Conservation (phyloP, 129 eudicot species). For the Calendula officinalis region DNA sequence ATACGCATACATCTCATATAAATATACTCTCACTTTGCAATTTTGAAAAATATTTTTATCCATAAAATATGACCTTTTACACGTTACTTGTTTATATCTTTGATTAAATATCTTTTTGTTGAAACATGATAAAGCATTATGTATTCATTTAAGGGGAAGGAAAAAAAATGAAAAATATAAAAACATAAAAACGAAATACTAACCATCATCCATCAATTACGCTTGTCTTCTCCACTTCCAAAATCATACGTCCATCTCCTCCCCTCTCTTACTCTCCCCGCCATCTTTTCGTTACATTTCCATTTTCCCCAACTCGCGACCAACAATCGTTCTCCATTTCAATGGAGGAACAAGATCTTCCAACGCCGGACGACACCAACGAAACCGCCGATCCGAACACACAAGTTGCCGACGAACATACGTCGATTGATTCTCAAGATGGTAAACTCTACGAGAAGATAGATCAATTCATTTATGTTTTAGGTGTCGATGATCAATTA, state of each 20-base stretch:
- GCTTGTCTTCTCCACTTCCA: constrained; percentile 36
- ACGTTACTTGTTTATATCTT: too few species aligned
- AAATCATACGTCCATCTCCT: constrained; percentile 18
- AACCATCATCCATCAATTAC: constrained; percentile 34
- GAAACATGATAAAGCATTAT: too few species aligned
- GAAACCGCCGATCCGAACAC: not conserved
- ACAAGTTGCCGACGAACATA: not conserved
- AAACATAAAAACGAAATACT: constrained; percentile 4
- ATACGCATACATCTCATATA: too few species aligned
- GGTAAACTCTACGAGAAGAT: constrained; percentile 46
- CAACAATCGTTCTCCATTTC: constrained; percentile 8
- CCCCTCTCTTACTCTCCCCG: constrained; percentile 6
- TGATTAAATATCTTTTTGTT: too few species aligned
- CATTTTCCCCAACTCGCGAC: not conserved
- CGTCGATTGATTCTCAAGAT: constrained; percentile 9
- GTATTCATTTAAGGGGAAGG: too few species aligned
- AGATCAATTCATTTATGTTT: constrained; percentile 41
- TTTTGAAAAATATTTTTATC: too few species aligned
- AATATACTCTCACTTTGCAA: too few species aligned
- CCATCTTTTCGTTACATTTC: constrained; percentile 14
- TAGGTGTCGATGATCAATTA: constrained; percentile 8
- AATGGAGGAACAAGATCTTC: constrained; percentile 29
- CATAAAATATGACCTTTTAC: too few species aligned
- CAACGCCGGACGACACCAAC: constrained; percentile 10
- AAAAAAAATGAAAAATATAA: not conserved